Evolutionary conservation across 2,329 filamentous ascomycete genomes (phyloP), one percentile per base, ranked within the genome.

Genomic region (Metarhizium humberi): DNA sequence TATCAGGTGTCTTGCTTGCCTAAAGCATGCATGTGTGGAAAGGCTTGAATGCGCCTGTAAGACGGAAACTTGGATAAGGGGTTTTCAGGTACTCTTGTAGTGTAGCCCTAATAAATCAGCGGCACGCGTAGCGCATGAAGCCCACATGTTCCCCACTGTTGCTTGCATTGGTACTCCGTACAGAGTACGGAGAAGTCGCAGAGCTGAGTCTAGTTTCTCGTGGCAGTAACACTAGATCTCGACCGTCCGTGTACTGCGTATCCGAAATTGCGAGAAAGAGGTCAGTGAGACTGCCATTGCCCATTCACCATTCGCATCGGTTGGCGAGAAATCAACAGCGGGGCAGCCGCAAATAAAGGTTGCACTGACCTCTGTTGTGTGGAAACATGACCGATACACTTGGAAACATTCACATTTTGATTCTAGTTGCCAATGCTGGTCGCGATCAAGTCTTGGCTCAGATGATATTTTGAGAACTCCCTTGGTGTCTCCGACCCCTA

Each of bases 311-410:
- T 56, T 29, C 29, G 51, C 40, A 53, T 51, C 38, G 30, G 36
- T 51, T 53, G 55, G 50, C 51, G 40, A 50, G 52, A 46, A 32
- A 54, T 52, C 52, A 48, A 48, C 49, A 30, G 48, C 48, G 42
- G 53, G 48, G 40, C 53, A 18, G 47, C 32, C 32, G 43, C 50
- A 52, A 13, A 47, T 51, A 30, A 13, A 42, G 11, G 54, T 56
- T 47, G 54, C 51, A 56, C 54, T 50, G 54, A 56, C 51, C 50
- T 48, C 45, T 34, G 32, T 11, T 42, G 32, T 40, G 54, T 34
- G 50, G 45, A 51, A 43, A 45, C 46, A 46, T 48, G 50, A 53
- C 46, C 42, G 45, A 56, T 46, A 0, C 11, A 20, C n/a, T 20
- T 18, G n/a, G 16, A 45, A 45, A 20, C 16, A 18, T 25, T 25